Percentiles rank a stretch among this genome's conserved stretches.
These are phyloP conservation scores for Hypomyces perniciosus DNA, from an alignment of 2,329 filamentous ascomycete species.

Conservation along the genomic window DNA sequence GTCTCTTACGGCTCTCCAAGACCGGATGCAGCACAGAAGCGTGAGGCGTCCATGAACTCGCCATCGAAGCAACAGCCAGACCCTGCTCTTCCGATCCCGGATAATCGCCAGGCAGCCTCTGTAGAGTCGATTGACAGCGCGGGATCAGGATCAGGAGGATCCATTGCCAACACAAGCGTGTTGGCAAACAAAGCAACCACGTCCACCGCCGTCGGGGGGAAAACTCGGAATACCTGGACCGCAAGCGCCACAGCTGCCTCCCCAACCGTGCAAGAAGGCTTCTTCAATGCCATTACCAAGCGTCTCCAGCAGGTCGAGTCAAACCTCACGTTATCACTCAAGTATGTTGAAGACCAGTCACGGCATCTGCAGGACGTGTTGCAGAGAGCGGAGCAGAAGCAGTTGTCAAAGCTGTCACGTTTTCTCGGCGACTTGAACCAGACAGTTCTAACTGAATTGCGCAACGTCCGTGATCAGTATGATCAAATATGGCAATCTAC, in stretches of 20 bases:
- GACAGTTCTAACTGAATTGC: constrained; percentile 77
- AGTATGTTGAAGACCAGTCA: constrained; percentile 96
- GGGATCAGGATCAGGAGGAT: not conserved
- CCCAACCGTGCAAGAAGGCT: constrained; percentile 90
- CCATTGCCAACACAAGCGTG: not conserved
- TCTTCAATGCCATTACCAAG: constrained; percentile 96
- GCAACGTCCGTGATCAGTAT: constrained; percentile 75
- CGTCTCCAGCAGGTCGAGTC: constrained; percentile 84
- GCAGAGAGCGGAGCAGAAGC: constrained; percentile 77
- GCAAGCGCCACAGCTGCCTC: constrained; percentile 32
- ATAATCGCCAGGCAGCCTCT: not conserved
- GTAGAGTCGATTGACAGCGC: not conserved
- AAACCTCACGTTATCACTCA: constrained; percentile 85
- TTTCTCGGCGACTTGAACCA: constrained; percentile 83
- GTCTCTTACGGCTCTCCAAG: not conserved
- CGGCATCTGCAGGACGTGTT: constrained; percentile 84
- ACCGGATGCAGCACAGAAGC: not conserved
- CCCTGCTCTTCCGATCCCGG: not conserved
- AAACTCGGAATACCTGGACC: constrained; percentile 25
- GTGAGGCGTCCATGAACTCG: not conserved
- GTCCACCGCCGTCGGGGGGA: constrained; percentile 17
- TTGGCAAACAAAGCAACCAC: constrained; percentile 1
- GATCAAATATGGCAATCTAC: constrained; percentile 97
- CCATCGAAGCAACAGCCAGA: constrained; percentile 3
- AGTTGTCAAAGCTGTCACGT: constrained; percentile 72